These are phyloP conservation scores for Orbilia oligospora DNA, from an alignment of 2,329 filamentous ascomycete genomes.

Conservation along the genomic window DNA sequence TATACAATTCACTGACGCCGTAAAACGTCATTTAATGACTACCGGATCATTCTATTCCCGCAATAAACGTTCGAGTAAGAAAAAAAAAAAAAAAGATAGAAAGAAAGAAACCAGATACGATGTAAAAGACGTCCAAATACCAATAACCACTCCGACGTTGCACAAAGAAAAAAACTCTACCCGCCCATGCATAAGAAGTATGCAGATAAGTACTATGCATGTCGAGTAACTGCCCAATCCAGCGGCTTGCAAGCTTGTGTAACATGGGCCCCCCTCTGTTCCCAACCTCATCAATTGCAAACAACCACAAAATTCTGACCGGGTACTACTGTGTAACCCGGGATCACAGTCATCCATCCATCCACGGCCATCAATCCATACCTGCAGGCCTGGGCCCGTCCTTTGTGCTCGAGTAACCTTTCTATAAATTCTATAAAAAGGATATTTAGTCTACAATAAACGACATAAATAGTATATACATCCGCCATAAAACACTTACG, in stretches of 20 bases:
- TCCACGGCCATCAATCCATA: too few relatives aligned
- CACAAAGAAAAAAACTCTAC: not conserved
- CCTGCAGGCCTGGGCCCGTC: not conserved
- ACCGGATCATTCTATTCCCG: too few relatives aligned
- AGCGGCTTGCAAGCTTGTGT: slow-evolving; percentile 1
- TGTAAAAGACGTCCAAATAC: too few relatives aligned
- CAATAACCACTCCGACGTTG: not conserved
- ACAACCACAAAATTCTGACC: not conserved
- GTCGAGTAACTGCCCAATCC: slow-evolving; percentile 8
- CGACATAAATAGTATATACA: too few relatives aligned
- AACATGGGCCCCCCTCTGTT: not conserved
- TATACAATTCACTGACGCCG: not conserved
- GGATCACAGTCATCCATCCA: too few relatives aligned
- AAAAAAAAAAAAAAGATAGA: too few relatives aligned
- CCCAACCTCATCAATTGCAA: slow-evolving; percentile 5
- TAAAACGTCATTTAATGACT: too few relatives aligned
- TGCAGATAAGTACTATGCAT: too few relatives aligned
- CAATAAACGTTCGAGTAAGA: too few relatives aligned
- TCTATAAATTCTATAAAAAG: not conserved
- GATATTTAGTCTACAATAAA: too few relatives aligned
- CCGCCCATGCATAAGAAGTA: not conserved
- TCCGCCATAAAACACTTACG: too few relatives aligned
- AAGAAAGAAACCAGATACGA: too few relatives aligned
- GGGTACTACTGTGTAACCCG: slow-evolving; percentile 1
- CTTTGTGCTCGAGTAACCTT: not conserved